A percentile compares a stretch with the other conserved stretches of the same genome.
Conservation (phyloP, 2,329 filamentous ascomycete genomes). For the Thielaviopsis musarum region DNA sequence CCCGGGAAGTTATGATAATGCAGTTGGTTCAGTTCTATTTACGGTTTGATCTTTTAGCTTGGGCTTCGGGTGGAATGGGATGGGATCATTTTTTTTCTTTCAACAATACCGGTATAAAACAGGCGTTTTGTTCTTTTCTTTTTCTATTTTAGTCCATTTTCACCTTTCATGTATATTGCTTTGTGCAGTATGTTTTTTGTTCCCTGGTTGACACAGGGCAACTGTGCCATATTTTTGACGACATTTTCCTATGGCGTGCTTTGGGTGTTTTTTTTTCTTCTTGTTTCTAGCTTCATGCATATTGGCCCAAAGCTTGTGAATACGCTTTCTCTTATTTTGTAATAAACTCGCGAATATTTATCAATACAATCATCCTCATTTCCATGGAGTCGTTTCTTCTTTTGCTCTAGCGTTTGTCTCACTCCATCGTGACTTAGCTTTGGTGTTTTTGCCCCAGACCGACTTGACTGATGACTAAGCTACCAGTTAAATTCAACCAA, state of each 20-base stretch:
- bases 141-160: background rate
- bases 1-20: background rate
- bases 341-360: background rate
- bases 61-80: background rate
- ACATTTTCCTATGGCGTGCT: background rate
- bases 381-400: background rate
- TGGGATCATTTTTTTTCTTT: background rate
- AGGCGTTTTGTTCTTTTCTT: constrained; percentile 1
- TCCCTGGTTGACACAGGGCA: background rate
- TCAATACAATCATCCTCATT: background rate
- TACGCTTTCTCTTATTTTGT: background rate
- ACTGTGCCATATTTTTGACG: background rate
- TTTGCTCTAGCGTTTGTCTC: background rate
- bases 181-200: background rate
- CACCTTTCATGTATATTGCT: background rate
- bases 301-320: background rate
- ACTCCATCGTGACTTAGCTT: background rate
- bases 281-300: background rate
- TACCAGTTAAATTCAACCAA: background rate
- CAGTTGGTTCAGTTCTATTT: background rate
- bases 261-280: background rate
- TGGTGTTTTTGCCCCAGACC: background rate
- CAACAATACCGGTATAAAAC: background rate
- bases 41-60: background rate
- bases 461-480: constrained; percentile 5